These are phyloP conservation scores for Silene coronaria DNA, from an alignment of 179 eudicot species.

Conservation along the genomic window DNA sequence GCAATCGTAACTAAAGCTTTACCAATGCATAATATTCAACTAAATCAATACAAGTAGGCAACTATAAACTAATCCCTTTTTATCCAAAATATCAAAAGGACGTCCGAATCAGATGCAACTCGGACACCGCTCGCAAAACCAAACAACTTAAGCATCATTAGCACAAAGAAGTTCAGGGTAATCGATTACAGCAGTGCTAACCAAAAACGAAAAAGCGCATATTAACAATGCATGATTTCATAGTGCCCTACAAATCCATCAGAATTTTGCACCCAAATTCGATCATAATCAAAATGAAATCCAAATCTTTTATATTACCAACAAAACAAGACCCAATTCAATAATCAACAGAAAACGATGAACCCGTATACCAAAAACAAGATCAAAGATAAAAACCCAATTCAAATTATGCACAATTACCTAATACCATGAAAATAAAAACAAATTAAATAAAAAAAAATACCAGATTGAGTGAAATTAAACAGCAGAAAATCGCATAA, in stretches of 20 bases:
- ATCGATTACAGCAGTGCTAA: background rate
- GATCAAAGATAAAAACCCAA: background rate
- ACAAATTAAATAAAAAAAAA: background rate
- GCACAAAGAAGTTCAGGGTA: background rate
- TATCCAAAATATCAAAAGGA: background rate
- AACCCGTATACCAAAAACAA: background rate
- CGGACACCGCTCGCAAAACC: background rate
- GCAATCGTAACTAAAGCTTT: background rate
- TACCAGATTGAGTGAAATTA: background rate
- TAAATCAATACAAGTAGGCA: background rate
- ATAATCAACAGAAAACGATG: background rate
- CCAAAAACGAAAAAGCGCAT: background rate
- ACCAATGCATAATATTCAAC: no score
- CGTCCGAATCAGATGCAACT: background rate
- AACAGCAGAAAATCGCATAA: background rate
- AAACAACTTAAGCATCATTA: background rate
- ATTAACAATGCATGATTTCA: background rate
- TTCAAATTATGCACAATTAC: background rate
- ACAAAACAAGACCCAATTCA: background rate
- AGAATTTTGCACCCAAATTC: background rate
- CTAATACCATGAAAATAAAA: no score
- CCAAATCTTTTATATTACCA: background rate
- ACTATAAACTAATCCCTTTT: background rate
- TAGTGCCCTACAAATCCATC: background rate
- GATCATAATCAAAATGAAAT: background rate